Percentiles rank a stretch among this genome's conserved stretches.
phyloP scores from a whole-genome alignment of 345 rosid species.

The Geranium rotundifolium region DNA sequence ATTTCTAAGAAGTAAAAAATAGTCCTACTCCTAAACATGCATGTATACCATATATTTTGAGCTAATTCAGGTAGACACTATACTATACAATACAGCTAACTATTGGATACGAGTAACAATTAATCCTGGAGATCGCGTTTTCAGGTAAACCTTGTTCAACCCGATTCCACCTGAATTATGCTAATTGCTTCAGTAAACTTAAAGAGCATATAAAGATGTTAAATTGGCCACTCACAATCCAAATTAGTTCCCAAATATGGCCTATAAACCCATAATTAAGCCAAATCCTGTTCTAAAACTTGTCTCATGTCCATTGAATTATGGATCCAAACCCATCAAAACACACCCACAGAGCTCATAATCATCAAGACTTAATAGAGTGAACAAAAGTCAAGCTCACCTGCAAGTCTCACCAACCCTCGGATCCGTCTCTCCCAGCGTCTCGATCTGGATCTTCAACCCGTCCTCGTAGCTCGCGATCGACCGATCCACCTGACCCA shows the following conservation, averaged over 20 bases:
- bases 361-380: neutral
- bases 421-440: constrained; percentile 88
- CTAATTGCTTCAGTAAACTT: neutral
- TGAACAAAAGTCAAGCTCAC: constrained; percentile 16
- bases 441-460: constrained; percentile 88
- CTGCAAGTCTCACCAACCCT: constrained; percentile 99
- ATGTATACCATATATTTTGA: neutral
- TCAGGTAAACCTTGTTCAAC: neutral
- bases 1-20: no score
- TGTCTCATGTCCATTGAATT: neutral
- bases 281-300: neutral
- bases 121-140: no score
- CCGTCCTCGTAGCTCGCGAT: constrained; percentile 82
- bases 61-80: neutral
- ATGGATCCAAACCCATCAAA: neutral
- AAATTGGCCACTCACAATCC: neutral
- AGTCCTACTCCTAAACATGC: neutral
- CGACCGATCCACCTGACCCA: constrained; percentile 81
- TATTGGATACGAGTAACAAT: no score
- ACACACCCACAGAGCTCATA: no score
- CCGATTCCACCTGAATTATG: neutral
- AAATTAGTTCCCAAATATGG: neutral
- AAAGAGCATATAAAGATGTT: neutral
- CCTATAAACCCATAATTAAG: neutral
- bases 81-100: neutral